phyloP scores from a whole-genome alignment of 2,329 filamentous ascomycete species.

The Talaromyces atroroseus region DNA sequence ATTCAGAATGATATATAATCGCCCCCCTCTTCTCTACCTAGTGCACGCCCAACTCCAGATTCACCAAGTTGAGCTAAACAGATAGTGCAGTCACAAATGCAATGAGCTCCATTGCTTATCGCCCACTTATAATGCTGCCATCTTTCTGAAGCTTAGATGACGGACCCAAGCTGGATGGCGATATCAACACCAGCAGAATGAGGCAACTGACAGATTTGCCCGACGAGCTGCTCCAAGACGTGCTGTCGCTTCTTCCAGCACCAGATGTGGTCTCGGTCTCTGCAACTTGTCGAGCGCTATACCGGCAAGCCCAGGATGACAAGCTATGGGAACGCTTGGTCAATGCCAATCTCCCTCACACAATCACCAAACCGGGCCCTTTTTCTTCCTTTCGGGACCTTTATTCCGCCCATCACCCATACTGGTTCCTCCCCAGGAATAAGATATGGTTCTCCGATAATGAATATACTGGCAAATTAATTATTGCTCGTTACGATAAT shows the following conservation, averaged over 20 bases:
- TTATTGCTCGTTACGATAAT: slow-evolving; percentile 72
- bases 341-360: slow-evolving; percentile 59
- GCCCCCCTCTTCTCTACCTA: background rate
- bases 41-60: background rate
- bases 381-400: slow-evolving; percentile 63
- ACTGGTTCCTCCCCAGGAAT: slow-evolving; percentile 76
- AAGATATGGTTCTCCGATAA: slow-evolving; percentile 83
- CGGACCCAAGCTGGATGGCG: background rate
- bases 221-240: slow-evolving; percentile 66
- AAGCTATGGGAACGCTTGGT: slow-evolving; percentile 67
- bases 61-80: background rate
- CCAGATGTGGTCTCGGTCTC: slow-evolving; percentile 58
- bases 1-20: background rate
- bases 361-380: slow-evolving; percentile 53
- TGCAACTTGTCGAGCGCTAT: slow-evolving; percentile 57
- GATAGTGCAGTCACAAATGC: background rate
- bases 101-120: background rate
- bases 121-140: background rate
- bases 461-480: slow-evolving; percentile 65
- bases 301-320: slow-evolving; percentile 58
- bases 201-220: slow-evolving; percentile 50
- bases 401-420: slow-evolving; percentile 67
- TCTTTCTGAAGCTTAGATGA: background rate
- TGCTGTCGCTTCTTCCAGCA: slow-evolving; percentile 62
- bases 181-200: background rate